Conservation (phyloP, 2,329 filamentous ascomycete species). For the Epicoccum sorghinum region DNA sequence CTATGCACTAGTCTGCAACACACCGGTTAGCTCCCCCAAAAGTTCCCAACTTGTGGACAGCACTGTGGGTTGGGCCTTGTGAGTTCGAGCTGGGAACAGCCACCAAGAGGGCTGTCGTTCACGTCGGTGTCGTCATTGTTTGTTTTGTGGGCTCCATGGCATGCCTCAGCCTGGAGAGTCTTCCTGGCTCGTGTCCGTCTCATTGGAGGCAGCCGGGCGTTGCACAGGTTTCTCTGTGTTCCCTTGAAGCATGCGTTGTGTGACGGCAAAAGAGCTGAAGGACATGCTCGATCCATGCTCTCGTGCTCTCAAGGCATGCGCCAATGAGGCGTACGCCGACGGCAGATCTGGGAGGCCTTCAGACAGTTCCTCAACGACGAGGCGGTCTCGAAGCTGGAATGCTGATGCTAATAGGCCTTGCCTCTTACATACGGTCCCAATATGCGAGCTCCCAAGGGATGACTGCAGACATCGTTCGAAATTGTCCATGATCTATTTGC, state of each 20-base stretch:
- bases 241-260: conserved; percentile 32
- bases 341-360: background rate
- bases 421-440: background rate
- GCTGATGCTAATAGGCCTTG: background rate
- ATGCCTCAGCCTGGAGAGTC: conserved; percentile 16
- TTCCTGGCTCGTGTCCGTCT: conserved; percentile 11
- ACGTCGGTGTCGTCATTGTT: conserved; percentile 13
- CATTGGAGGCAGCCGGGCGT: conserved; percentile 20
- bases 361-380: background rate
- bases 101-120: background rate
- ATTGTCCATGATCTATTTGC: too few species aligned
- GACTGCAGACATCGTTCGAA: background rate
- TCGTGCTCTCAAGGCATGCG: background rate
- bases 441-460: background rate
- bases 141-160: background rate
- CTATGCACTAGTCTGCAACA: conserved; percentile 28
- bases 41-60: background rate
- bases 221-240: conserved; percentile 26
- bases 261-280: conserved; percentile 23
- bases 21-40: conserved; percentile 21
- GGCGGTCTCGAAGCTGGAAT: background rate
- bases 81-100: background rate
- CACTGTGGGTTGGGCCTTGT: background rate
- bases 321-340: background rate
- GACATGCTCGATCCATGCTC: conserved; percentile 21